Conservation (phyloP, 2,329 filamentous ascomycete genomes). For the Aureobasidium leucospermi region DNA sequence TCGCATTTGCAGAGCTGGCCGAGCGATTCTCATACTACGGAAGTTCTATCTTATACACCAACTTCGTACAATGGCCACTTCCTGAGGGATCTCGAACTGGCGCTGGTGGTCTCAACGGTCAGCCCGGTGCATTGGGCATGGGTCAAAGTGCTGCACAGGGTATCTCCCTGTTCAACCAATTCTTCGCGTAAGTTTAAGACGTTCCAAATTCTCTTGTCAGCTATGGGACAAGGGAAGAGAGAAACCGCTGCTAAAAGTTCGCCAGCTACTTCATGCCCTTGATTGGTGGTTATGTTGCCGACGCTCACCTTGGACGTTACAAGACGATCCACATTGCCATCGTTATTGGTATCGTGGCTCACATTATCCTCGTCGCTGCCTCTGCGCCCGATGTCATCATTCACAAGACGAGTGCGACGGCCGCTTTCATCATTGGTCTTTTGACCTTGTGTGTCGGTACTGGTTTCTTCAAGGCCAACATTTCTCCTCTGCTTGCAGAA, state of each 20-base stretch:
- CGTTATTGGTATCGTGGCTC: constrained; percentile 31
- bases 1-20: constrained; percentile 54
- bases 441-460: constrained; percentile 33
- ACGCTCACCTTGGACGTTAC: constrained; percentile 36
- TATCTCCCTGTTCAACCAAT: constrained; percentile 47
- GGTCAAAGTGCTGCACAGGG: constrained; percentile 48
- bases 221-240: too few relatives aligned
- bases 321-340: constrained; percentile 33
- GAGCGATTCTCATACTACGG: constrained; percentile 57
- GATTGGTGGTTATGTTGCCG: constrained; percentile 35
- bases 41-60: constrained; percentile 37
- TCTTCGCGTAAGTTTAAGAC: constrained; percentile 44
- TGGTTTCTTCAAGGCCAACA: constrained; percentile 67
- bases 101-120: constrained; percentile 23
- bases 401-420: constrained; percentile 28
- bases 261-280: neutral
- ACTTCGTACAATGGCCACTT: constrained; percentile 22
- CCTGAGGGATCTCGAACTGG: constrained; percentile 24
- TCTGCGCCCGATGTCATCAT: constrained; percentile 22
- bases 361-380: constrained; percentile 26
- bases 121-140: constrained; percentile 51
- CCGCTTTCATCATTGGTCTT: constrained; percentile 35
- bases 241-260: too few relatives aligned
- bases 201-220: neutral
- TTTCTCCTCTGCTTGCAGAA: constrained; percentile 44